These are phyloP conservation scores for Cyclotella baltica DNA, from an alignment of 108 stramenopile species.

Conservation along the genomic window DNA sequence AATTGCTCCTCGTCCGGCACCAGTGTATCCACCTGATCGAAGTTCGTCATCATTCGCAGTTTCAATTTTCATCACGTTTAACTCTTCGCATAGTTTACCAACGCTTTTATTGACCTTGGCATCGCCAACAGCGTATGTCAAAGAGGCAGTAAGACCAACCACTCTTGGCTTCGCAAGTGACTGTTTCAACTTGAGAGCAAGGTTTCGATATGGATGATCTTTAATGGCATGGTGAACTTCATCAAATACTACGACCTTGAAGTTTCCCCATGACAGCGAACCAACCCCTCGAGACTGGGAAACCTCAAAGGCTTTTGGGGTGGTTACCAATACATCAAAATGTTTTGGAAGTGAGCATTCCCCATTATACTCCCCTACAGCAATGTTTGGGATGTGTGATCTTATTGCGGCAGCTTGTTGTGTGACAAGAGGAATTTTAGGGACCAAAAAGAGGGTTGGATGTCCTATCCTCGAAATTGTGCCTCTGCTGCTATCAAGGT, in stretches of 20 bases:
- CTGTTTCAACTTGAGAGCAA: constrained; percentile 42
- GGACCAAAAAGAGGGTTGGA: constrained; percentile 18
- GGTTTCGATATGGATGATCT: constrained; percentile 56
- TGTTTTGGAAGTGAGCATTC: constrained; percentile 1
- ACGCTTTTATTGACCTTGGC: constrained; percentile 25
- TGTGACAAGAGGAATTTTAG: constrained; percentile 17
- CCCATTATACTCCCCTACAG: constrained; percentile 10
- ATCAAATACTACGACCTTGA: constrained; percentile 29
- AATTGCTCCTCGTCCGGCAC: constrained; percentile 9
- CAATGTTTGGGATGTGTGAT: background rate
- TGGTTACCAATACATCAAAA: constrained; percentile 23
- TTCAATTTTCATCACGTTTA: constrained; percentile 32
- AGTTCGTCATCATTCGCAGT: constrained; percentile 46
- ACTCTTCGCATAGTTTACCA: constrained; percentile 42
- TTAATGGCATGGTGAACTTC: constrained; percentile 59
- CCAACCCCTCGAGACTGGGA: background rate
- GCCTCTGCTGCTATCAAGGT: constrained; percentile 38
- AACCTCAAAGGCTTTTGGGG: constrained; percentile 21
- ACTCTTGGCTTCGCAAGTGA: constrained; percentile 11
- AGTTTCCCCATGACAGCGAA: constrained; percentile 6
- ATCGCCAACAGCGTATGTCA: constrained; percentile 52
- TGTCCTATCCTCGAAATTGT: constrained; percentile 4
- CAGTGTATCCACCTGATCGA: constrained; percentile 42
- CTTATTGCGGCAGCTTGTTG: constrained; percentile 7
- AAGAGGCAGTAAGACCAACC: constrained; percentile 53